These are phyloP conservation scores for Macrocybe gigantea DNA, from an alignment of 768 basidiomycete genomes.

Conservation along the genomic window DNA sequence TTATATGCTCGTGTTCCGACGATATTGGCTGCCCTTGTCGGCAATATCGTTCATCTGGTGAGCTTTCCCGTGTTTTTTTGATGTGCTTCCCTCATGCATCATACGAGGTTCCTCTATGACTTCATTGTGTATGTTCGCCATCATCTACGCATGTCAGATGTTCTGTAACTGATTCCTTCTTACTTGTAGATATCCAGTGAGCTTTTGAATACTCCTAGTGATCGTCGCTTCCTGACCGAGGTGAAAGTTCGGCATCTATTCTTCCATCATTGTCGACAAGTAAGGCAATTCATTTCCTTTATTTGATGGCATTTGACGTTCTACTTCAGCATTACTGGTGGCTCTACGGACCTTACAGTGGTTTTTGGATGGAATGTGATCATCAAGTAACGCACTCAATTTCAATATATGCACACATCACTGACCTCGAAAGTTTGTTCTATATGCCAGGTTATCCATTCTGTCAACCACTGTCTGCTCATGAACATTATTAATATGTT, in stretches of 20 bases:
- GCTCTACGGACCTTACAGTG: slow-evolving; percentile 41
- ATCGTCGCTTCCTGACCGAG: background rate
- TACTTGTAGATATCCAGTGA: slow-evolving; percentile 52
- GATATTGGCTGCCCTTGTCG: slow-evolving; percentile 71
- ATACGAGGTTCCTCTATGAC: slow-evolving; percentile 66
- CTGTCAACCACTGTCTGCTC: background rate
- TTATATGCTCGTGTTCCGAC: slow-evolving; percentile 67
- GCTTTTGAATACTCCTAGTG: slow-evolving; percentile 15
- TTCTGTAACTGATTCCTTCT: background rate
- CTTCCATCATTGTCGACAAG: slow-evolving; percentile 69
- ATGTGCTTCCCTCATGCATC: background rate
- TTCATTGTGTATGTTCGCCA: slow-evolving; percentile 58
- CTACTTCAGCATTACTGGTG: slow-evolving; percentile 50
- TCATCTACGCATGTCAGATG: background rate
- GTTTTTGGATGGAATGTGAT: slow-evolving; percentile 84
- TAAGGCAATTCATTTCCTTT: slow-evolving; percentile 19
- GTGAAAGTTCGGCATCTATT: slow-evolving; percentile 70
- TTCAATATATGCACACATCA: background rate
- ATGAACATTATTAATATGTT: slow-evolving; percentile 30
- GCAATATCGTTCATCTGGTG: slow-evolving; percentile 78
- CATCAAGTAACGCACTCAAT: slow-evolving; percentile 53
- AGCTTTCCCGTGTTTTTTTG: background rate
- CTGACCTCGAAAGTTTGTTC: slow-evolving; percentile 18
- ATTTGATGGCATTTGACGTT: background rate
- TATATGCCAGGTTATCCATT: slow-evolving; percentile 29